phyloP scores from a whole-genome alignment of 441 rosid species.

The Raphanus hybrid region DNA sequence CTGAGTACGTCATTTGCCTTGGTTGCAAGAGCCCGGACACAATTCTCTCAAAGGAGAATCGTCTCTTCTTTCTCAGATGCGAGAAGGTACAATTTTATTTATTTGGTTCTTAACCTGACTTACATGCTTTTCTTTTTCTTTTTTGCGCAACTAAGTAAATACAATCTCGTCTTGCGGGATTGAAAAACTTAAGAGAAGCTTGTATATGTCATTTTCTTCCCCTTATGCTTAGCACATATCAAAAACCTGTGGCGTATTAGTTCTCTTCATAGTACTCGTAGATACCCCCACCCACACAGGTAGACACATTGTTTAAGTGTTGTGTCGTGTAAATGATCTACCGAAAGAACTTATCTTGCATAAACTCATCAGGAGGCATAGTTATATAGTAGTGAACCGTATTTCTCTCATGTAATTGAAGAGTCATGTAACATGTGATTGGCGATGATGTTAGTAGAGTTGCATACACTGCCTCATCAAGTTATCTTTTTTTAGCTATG shows the following conservation, averaged over 20 bases:
- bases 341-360: background rate
- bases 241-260: slow-evolving; percentile 1
- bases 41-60: slow-evolving; percentile 52
- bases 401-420: background rate
- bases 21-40: slow-evolving; percentile 62
- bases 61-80: too few species aligned
- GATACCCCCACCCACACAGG: background rate
- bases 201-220: background rate
- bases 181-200: background rate
- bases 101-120: too few species aligned
- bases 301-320: background rate
- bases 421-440: background rate
- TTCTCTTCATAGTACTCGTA: background rate
- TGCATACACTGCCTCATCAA: slow-evolving; percentile 3
- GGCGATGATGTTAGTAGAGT: background rate
- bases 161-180: background rate
- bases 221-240: slow-evolving; percentile 7
- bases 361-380: background rate
- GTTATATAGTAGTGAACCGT: background rate
- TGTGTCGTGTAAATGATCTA: background rate
- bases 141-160: background rate
- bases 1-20: slow-evolving; percentile 55
- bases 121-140: too few species aligned
- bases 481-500: background rate
- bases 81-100: too few species aligned